These are phyloP conservation scores for Chlamydomonas reinhardtii DNA, from an alignment of 163 green algal genomes.

Conservation along the genomic window DNA sequence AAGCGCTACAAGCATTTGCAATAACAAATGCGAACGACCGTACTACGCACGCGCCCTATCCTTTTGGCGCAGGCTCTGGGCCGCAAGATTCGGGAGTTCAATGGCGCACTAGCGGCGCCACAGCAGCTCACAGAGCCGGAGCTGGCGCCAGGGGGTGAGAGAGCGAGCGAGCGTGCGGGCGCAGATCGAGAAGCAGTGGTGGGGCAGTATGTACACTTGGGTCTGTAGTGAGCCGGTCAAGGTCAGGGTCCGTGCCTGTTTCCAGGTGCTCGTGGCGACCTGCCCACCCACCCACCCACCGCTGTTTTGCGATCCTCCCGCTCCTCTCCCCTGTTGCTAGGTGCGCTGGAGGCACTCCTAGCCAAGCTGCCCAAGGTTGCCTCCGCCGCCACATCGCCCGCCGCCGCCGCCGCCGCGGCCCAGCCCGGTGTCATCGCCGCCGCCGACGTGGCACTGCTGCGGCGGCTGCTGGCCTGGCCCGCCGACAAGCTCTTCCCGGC, in stretches of 20 bases:
- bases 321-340: background rate
- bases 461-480: conserved; percentile 75
- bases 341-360: conserved; percentile 17
- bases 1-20: no score
- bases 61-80: conserved; percentile 22
- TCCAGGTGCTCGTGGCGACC: no score
- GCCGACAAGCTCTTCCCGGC: conserved; percentile 73
- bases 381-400: background rate
- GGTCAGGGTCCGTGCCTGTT: no score
- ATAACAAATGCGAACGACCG: no score
- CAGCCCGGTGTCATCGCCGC: background rate
- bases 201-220: no score
- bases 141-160: conserved; percentile 29
- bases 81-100: conserved; percentile 71
- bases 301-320: no score
- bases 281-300: no score
- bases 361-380: conserved; percentile 20
- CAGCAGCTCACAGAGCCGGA: conserved; percentile 38
- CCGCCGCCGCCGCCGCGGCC: background rate
- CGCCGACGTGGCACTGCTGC: conserved; percentile 55
- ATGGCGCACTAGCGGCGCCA: conserved; percentile 26
- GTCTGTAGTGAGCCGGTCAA: no score
- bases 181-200: no score
- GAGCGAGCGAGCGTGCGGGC: background rate
- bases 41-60: no score